Evolutionary conservation across 2,329 filamentous ascomycete genomes (phyloP), one percentile per base, ranked within the genome.

Genomic region (Xylaria digitata): DNA sequence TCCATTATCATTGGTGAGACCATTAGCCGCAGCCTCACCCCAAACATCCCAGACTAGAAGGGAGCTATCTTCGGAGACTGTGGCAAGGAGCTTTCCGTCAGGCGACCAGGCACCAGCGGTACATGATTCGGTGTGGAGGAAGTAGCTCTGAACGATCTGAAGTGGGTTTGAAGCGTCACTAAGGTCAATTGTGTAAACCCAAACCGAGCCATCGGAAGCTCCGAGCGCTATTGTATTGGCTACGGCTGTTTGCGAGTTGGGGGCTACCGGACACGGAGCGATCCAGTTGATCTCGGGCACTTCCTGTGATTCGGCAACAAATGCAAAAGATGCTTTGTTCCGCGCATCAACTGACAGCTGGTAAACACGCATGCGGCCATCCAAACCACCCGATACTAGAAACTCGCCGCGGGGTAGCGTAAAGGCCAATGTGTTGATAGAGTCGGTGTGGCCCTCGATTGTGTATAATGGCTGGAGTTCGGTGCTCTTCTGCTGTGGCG

Each of bases 241-340:
- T 5, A 64, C 60, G 4, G 43, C 42, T 0, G 43, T 54, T 26
- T 66, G 49, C 6, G 66, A 66, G 77, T 92, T 88, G 6, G 84
- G 82, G 13, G 89, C 79, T 68, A 90, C 84, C 0, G 94, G 94
- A 77, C 92, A 97, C 0, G 93, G 81, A 0, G 84, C 81, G 40
- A 98, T 80, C 94, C 95, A 99, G 83, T 96, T 97, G 75, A 99
- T 91, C 80, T 98, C 95, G 73, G 96, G 92, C 9, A 97, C 95
- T 79, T 99, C 96, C 75, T 94, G 91, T 2, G 89, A 87, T 75
- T 96, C 92, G 62, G 87, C 92, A 8, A 97, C 80, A 75, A 92
- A 91, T 50, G 85, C 83, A 75, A 87, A 79, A 58, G 84, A 81
- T 53, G 83, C 78, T 67, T 84, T 84, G 23, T 84, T 82, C 43